Base-by-base conservation (phyloP, 129 eudicot genomes). In the Deinandra increscens region DNA sequence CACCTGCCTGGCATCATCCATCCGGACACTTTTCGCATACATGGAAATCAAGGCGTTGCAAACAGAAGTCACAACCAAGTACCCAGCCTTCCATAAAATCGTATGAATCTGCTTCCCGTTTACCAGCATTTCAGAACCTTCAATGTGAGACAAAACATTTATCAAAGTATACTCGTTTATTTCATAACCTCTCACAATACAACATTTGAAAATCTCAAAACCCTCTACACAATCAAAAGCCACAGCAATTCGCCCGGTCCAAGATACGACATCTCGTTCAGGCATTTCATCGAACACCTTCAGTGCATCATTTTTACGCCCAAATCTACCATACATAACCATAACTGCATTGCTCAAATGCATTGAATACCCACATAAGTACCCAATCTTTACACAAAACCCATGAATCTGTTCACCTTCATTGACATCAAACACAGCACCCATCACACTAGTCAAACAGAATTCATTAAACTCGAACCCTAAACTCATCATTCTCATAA, bases 281-380 rank as follows among this genome's bases (percentile, higher is more conserved):
- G 75, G 65, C 72, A 65, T 78, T 81, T 84, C 89, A 49, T 84
- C 89, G 31, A 84, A 84, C 85, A 84, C 65, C 26, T 78, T 78
- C 5, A 70, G 70, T 4, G 82, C 86, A 45, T 49, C 22, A 20
- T 11, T 17, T 59, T 60, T 78, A 17, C 64, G 53, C 77, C 85
- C 89, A 75, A 72, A 71, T 63, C 77, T 84, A 61, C 70, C 37
- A 37, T 81, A 84, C 89, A 76, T 78, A 53, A 55, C 72, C 81
- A 81, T 78, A 20, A 84, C 44, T 26, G 72, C 85, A 72, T 81
- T 84, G 64, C 31, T 73, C 75, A 84, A 68, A 84, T 81, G 70
- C 77, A 54, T 50, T 17, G 83, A 81, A 78, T 76, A 71, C 18
- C 83, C 85, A 45, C 74, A 23, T 43, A 84, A 59, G 53, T 64